Evolutionary conservation across 345 rosid species (phyloP), one percentile per base, ranked within the genome.

Genomic region (Brassica incana): DNA sequence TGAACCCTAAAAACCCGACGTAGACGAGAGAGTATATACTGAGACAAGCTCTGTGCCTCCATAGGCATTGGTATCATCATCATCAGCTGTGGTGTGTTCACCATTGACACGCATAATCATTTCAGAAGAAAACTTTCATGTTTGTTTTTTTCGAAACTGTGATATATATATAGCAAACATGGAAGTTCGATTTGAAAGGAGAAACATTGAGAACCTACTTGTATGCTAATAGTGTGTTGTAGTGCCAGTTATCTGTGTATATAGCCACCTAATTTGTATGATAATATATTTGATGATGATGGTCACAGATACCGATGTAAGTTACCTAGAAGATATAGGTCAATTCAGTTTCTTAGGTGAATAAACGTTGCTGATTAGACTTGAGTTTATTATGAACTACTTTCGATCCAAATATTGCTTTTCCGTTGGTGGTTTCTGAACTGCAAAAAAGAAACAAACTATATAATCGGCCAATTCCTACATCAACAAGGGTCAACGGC

Each of bases 1-100:
- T 4, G 85, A 85, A 8, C 80, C 73, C 67, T 80, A 67, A 76
- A 29, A 54, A 40, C 72, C 58, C 73, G 40, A 20, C 62, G 56
- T 5, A 64, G 68, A 20, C 25, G 56, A 9, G 1, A 20, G 56
- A 11, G 1, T 36, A 60, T 35, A 23, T 27, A 67, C 50, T 9
- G 45, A 38, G 69, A 8, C 67, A 64, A 80, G 62, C 40, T 45
- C 11, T 56, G 65, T 18, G 45, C 77, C 35, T 52, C 58, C 69
- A 14, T 48, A 25, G 18, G 58, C 70, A 10, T 61, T 52, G 71
- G 45, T 74, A 15, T 60, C 69, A 61, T 48, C 74, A 61, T 48
- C 74, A 1, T 60, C 15, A 6, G 35, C 9, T 59, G 50, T 75
- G 48, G 71, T 20, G 11, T 64, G 29, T 4, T 62, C 35, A 61